Evolutionary conservation across 371 early-diverging fungal species (phyloP), one percentile per base, ranked within the genome.

Genomic region (Cokeromyces recurvatus): DNA sequence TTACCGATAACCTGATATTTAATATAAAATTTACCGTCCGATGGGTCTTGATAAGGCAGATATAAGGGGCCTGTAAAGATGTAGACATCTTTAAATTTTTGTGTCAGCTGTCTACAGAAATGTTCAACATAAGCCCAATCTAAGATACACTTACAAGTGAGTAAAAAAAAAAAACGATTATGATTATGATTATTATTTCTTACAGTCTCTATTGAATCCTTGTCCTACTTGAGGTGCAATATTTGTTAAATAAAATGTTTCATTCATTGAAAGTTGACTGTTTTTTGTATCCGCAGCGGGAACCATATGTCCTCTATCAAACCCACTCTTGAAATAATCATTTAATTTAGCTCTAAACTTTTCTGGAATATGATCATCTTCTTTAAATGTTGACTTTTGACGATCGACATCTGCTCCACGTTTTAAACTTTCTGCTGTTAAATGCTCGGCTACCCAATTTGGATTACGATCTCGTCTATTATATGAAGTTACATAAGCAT

Each of bases 1-100:
- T 82, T 77, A 2, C 95, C 95, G 41, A 95, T 89, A 40, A 94
- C 85, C 67, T 95, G 86, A 54, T 94, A 92, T 42, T 84, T 85
- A 27, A 94, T 87, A 47, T 87, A 86, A 59, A 74, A 85, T 60
- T 87, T 86, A 34, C 78, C 71, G 54, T 79, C 74, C 29, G 29
- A 27, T 16, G 69, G 71, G 46, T 84, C 85, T 46, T 82, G 77
- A 37, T 79, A 71, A 1, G 91, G 91, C 38, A 90, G 59, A 50
- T 90, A 91, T 27, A 90, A 62, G 4, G 92, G 90, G 0, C 92
- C 92, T 0, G 92, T 84, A 34, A 87, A 71, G 17, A 89, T 81
- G 57, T 88, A 88, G 10, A 91, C 89, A 51, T 87, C 82, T 34
- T 70, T 52, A 56, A 84, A 91, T 11, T 53, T 45, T 19, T 68